These are phyloP conservation scores for Plantago coronopus DNA, from an alignment of 305 asterid species.

Conservation along the genomic window DNA sequence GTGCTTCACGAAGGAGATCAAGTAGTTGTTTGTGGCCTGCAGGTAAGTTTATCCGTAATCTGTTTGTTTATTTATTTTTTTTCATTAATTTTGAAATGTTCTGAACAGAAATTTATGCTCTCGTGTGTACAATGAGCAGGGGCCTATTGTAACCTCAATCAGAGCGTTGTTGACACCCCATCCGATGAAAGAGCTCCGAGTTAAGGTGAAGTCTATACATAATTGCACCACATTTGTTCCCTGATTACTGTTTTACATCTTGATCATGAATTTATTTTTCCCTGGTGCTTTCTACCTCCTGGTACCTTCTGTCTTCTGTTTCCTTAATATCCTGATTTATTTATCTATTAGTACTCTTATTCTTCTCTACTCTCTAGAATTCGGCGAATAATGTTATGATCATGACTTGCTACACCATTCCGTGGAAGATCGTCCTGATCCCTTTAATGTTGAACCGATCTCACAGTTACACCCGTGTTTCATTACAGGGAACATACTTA, in stretches of 20 bases:
- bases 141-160: slow-evolving; percentile 79
- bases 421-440: neutral
- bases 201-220: slow-evolving; percentile 60
- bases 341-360: neutral
- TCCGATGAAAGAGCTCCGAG: slow-evolving; percentile 99
- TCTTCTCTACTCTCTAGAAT: neutral
- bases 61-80: slow-evolving; percentile 16
- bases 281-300: neutral
- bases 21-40: slow-evolving; percentile 94
- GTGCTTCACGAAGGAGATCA: slow-evolving; percentile 98
- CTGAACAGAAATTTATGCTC: slow-evolving; percentile 8
- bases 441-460: neutral
- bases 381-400: neutral
- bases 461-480: slow-evolving; percentile 22
- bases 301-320: neutral
- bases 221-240: neutral
- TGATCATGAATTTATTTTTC: neutral
- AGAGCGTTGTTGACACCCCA: slow-evolving; percentile 96
- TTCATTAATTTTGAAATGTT: slow-evolving; percentile 7
- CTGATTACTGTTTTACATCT: neutral
- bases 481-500: slow-evolving; percentile 76
- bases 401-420: neutral
- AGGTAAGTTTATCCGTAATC: slow-evolving; percentile 47
- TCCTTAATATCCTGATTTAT: neutral
- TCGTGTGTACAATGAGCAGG: slow-evolving; percentile 37